phyloP scores from a whole-genome alignment of 805 yeast genomes.

The Pichia nanzhaoensis region DNA sequence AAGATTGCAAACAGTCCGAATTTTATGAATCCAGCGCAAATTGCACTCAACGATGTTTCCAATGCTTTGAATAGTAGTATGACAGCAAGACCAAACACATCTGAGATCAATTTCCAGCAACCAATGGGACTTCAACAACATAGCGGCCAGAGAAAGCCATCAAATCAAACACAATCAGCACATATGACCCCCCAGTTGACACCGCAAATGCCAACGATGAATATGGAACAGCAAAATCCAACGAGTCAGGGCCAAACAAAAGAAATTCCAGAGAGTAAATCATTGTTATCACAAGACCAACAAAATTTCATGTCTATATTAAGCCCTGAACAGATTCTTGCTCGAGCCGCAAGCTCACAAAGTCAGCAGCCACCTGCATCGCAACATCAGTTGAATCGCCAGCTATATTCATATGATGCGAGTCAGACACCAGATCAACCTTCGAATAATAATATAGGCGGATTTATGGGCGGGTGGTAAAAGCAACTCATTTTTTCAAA shows the following conservation, averaged over 20 bases:
- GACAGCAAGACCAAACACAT: not conserved
- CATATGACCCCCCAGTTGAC: slow-evolving; percentile 26
- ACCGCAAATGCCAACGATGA: slow-evolving; percentile 15
- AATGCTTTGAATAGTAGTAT: not conserved
- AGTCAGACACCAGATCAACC: not conserved
- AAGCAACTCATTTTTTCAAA: no score
- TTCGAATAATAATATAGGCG: not conserved
- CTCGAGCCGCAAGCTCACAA: slow-evolving; percentile 20
- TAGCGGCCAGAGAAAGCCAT: slow-evolving; percentile 11
- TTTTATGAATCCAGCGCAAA: not conserved
- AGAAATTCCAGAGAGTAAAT: not conserved
- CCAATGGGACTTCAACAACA: not conserved
- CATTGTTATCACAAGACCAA: slow-evolving; percentile 4
- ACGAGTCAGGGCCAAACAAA: not conserved
- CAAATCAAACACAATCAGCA: slow-evolving; percentile 18
- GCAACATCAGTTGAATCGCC: not conserved
- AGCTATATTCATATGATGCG: not conserved
- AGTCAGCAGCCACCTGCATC: slow-evolving; percentile 1
- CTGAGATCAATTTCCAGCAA: slow-evolving; percentile 1
- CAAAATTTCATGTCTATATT: slow-evolving; percentile 17
- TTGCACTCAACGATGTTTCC: not conserved
- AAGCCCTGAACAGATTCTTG: slow-evolving; percentile 32
- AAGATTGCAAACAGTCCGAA: not conserved
- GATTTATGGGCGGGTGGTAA: slow-evolving; percentile 8
- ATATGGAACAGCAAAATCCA: slow-evolving; percentile 8